phyloP scores from a whole-genome alignment of 2,329 filamentous ascomycete species.

The Talaromyces atroroseus region DNA sequence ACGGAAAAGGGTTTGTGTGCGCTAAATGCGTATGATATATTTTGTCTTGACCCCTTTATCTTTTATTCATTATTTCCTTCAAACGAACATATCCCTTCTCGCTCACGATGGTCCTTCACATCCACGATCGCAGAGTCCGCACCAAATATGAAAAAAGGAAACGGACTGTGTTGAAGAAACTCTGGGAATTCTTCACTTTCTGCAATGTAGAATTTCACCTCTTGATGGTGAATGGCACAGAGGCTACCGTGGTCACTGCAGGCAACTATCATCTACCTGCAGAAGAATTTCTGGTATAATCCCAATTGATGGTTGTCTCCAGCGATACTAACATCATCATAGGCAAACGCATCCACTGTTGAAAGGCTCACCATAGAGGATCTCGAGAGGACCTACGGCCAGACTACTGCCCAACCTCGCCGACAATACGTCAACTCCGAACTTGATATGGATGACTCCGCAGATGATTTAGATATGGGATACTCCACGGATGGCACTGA shows the following conservation, averaged over 20 bases:
- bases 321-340: not conserved
- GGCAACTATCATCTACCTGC: not conserved
- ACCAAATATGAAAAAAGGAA: not conserved
- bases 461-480: not conserved
- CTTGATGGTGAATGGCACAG: not conserved
- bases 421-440: not conserved
- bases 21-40: not conserved
- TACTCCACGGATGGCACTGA: not conserved
- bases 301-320: not conserved
- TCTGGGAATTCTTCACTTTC: not conserved
- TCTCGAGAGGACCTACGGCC: not conserved
- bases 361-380: not conserved
- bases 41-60: not conserved
- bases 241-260: not conserved
- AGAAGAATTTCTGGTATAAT: not conserved
- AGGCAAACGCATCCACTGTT: not conserved
- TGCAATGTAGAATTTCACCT: not conserved
- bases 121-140: not conserved
- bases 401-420: not conserved
- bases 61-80: not conserved
- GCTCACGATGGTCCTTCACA: not conserved
- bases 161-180: not conserved
- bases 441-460: not conserved
- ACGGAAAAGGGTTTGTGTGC: slow-evolving; percentile 1
- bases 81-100: not conserved